Evolutionary conservation across 768 basidiomycete genomes (phyloP).

Genomic region (Termitomyces sp.): DNA sequence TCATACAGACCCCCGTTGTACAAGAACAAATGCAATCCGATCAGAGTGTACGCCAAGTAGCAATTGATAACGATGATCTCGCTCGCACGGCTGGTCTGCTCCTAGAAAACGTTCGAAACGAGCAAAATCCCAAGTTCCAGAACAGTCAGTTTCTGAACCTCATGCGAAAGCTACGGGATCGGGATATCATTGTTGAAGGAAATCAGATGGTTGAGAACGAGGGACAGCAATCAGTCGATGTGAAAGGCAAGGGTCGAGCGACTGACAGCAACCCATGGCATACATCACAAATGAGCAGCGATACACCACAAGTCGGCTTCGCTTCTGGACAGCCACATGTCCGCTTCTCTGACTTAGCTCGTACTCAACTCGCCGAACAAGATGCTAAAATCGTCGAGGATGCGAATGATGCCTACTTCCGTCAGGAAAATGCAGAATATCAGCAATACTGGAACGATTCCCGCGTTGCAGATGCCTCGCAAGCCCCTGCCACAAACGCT

Average conservation of each 20-base stretch:
- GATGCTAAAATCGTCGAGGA: conserved; percentile 24
- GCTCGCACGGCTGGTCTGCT: conserved; percentile 76
- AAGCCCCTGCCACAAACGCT: conserved; percentile 13
- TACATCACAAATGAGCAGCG: conserved; percentile 4
- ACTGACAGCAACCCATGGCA: conserved; percentile 17
- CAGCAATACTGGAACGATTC: conserved; percentile 42
- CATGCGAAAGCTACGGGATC: conserved; percentile 82
- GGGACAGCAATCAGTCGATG: conserved; percentile 30
- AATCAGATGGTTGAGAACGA: conserved; percentile 67
- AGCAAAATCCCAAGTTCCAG: conserved; percentile 80
- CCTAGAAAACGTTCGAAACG: conserved; percentile 68
- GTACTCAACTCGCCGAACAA: background rate
- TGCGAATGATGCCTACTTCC: conserved; percentile 63
- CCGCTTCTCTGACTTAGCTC: conserved; percentile 6
- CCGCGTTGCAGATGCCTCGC: conserved; percentile 15
- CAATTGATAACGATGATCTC: conserved; percentile 59
- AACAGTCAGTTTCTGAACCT: conserved; percentile 80
- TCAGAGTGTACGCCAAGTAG: conserved; percentile 13
- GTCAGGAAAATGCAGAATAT: conserved; percentile 67
- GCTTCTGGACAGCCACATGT: conserved; percentile 2
- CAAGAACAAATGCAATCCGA: conserved; percentile 16
- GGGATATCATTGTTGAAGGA: conserved; percentile 71
- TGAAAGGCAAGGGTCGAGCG: conserved; percentile 70
- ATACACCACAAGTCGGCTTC: conserved; percentile 8
- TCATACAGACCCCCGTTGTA: conserved; percentile 12